Evolutionary conservation across 805 yeast genomes (phyloP).

Genomic region (Candida pseudofarinosa): DNA sequence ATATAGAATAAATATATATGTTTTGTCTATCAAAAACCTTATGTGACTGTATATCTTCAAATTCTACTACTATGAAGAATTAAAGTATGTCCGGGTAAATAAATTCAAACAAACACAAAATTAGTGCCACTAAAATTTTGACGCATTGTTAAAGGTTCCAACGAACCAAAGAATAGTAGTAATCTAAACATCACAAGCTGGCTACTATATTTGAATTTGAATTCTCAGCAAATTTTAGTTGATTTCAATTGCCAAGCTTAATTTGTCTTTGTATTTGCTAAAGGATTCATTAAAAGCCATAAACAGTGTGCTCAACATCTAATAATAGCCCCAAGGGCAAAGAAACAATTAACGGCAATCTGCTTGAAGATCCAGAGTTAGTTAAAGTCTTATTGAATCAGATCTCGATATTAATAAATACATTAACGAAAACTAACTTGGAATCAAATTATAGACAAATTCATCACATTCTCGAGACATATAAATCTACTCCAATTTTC

Average conservation of each 20-base stretch:
- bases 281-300: constrained; percentile 1
- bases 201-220: background rate
- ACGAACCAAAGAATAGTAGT: background rate
- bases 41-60: too few relatives aligned
- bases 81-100: background rate
- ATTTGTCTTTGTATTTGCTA: constrained; percentile 2
- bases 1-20: background rate
- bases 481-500: constrained; percentile 12
- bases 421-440: constrained; percentile 39
- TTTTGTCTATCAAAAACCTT: background rate
- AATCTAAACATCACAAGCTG: background rate
- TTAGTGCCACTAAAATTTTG: background rate
- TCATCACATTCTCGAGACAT: constrained; percentile 38
- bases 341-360: constrained; percentile 8
- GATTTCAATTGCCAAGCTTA: background rate
- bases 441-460: constrained; percentile 41
- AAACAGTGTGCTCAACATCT: constrained; percentile 32
- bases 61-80: too few relatives aligned
- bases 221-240: background rate
- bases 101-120: background rate
- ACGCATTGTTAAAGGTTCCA: background rate
- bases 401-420: constrained; percentile 46
- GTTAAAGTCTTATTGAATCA: constrained; percentile 47
- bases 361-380: constrained; percentile 22
- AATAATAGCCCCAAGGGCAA: constrained; percentile 40